phyloP scores from a whole-genome alignment of 345 rosid species.

The Citrus cavaleriei region DNA sequence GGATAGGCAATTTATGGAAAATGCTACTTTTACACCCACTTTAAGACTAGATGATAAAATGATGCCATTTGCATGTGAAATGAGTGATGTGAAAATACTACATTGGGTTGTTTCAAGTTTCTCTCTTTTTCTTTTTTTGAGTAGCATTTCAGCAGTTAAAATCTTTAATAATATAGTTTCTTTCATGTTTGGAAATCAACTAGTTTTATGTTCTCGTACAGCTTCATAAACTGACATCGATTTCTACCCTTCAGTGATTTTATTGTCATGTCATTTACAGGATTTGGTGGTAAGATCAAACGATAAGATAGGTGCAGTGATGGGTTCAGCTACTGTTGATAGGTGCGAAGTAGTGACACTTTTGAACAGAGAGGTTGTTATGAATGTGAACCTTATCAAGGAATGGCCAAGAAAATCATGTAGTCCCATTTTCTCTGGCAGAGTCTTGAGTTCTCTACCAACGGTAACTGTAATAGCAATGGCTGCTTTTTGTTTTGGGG shows the following conservation, averaged over 20 bases:
- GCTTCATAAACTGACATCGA: neutral
- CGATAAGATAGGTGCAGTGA: constrained; percentile 16
- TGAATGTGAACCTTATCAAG: constrained; percentile 39
- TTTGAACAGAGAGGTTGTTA: constrained; percentile 45
- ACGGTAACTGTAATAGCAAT: constrained; percentile 36
- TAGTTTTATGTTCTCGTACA: neutral
- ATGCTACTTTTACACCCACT: neutral
- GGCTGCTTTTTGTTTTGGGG: constrained; percentile 59
- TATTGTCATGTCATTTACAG: constrained; percentile 34
- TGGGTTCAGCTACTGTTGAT: constrained; percentile 13
- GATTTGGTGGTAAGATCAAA: constrained; percentile 31
- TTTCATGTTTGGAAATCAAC: neutral
- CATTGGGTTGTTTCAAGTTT: neutral
- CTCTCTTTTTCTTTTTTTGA: neutral
- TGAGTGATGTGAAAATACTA: neutral
- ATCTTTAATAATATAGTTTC: neutral
- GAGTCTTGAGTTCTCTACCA: constrained; percentile 40
- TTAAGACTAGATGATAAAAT: neutral
- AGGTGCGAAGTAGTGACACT: constrained; percentile 46
- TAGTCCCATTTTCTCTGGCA: constrained; percentile 24
- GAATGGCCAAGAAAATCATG: constrained; percentile 44
- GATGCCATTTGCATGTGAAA: neutral
- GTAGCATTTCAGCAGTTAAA: neutral
- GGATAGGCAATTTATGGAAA: neutral
- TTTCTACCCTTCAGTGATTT: neutral